A percentile compares a stretch with the other conserved stretches of the same genome.
Evolutionary conservation across 169 alveolate species (phyloP).

Genomic region (Plasmodium billcollinsi): DNA sequence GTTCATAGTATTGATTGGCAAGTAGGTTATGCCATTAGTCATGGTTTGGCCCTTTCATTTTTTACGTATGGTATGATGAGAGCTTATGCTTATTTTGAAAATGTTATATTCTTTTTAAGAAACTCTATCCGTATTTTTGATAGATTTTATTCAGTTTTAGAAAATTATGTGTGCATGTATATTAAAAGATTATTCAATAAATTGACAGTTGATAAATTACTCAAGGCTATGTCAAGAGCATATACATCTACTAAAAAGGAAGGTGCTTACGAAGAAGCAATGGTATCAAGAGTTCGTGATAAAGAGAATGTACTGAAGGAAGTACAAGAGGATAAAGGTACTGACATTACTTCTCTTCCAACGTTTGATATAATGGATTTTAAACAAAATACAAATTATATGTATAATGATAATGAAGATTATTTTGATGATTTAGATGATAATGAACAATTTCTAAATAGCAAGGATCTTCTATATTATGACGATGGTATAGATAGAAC

Average conservation of each 20-base stretch:
- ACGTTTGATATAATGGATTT: background rate
- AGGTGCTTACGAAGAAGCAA: conserved; percentile 28
- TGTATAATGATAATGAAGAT: conserved; percentile 14
- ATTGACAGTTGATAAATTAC: conserved; percentile 22
- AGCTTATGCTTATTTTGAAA: conserved; percentile 33
- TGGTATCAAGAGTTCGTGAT: conserved; percentile 8
- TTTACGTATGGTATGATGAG: conserved; percentile 9
- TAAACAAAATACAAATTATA: background rate
- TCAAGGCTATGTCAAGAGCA: conserved; percentile 19
- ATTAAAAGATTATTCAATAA: conserved; percentile 10
- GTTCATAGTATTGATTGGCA: conserved; percentile 2
- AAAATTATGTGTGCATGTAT: conserved; percentile 7
- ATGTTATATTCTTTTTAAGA: conserved; percentile 15
- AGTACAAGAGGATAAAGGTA: background rate
- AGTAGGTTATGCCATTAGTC: conserved; percentile 6
- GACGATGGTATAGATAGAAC: conserved; percentile 10
- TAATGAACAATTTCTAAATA: conserved; percentile 32
- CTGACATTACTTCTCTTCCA: background rate
- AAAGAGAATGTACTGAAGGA: background rate
- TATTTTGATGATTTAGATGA: conserved; percentile 52
- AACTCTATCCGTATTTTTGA: conserved; percentile 28
- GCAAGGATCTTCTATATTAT: conserved; percentile 14
- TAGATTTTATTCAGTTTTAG: conserved; percentile 26
- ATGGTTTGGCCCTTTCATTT: conserved; percentile 11
- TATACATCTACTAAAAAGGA: conserved; percentile 14